phyloP scores from a whole-genome alignment of 495 filamentous ascomycete species.

The Echria macrotheca region DNA sequence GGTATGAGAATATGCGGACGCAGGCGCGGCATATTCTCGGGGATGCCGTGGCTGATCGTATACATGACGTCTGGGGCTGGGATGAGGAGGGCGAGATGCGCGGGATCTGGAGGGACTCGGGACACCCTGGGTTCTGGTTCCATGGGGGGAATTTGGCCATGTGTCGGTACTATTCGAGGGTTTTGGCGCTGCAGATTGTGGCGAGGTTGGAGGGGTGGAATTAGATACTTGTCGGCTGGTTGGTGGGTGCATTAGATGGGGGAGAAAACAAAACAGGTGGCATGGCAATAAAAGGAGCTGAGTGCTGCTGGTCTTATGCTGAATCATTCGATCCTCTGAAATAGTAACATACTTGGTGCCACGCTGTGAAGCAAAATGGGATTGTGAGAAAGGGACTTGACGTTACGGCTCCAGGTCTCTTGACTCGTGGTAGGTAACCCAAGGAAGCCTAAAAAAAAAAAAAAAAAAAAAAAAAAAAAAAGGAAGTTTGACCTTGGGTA shows the following conservation, averaged over 20 bases:
- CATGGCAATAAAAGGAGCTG: no score
- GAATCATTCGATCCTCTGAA: no score
- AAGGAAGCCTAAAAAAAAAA: no score
- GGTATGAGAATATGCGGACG: conserved; percentile 75
- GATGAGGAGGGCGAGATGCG: conserved; percentile 71
- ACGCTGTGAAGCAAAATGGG: no score
- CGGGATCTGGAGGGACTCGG: conserved; percentile 64
- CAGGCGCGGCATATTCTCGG: conserved; percentile 60
- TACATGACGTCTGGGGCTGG: conserved; percentile 71
- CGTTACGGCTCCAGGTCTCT: no score
- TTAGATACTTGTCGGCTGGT: neutral
- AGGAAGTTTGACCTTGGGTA: no score
- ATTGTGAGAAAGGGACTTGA: no score
- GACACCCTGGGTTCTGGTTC: conserved; percentile 77
- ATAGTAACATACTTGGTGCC: no score
- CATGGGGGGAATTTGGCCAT: conserved; percentile 77
- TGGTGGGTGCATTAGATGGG: neutral
- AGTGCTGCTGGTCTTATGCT: no score
- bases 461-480: no score
- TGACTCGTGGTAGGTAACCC: no score
- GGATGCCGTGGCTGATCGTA: conserved; percentile 58
- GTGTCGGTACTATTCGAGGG: conserved; percentile 63
- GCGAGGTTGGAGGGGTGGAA: conserved; percentile 51
- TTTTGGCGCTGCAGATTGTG: conserved; percentile 74
- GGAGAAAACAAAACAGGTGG: no score